Percentiles rank a stretch among this genome's conserved stretches.
These are phyloP conservation scores for Tricladium varicosporioides DNA, from an alignment of 2,329 filamentous ascomycete genomes.

Conservation along the genomic window DNA sequence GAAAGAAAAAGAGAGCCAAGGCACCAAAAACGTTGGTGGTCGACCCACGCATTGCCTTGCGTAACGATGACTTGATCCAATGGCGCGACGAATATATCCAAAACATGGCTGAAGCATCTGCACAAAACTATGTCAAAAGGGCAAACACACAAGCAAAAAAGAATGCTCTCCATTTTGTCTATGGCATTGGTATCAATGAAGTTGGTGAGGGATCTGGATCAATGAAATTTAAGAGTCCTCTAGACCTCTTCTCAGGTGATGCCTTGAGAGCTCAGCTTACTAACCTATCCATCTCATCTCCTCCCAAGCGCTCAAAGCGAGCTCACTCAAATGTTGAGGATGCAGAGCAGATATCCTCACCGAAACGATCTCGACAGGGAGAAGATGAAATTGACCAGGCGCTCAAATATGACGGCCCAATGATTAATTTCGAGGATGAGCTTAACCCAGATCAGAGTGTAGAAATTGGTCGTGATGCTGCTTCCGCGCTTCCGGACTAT, in stretches of 20 bases:
- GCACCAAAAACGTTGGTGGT: conserved; percentile 40
- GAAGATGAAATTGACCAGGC: conserved; percentile 38
- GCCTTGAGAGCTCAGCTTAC: conserved; percentile 43
- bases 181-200: conserved; percentile 53
- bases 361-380: conserved; percentile 37
- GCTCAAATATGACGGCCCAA: conserved; percentile 33
- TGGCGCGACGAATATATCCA: conserved; percentile 58
- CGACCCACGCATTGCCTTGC: conserved; percentile 51
- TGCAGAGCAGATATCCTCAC: conserved; percentile 25
- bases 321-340: conserved; percentile 5
- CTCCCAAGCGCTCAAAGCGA: conserved; percentile 19
- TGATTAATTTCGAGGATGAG: conserved; percentile 41
- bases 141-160: conserved; percentile 51
- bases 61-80: conserved; percentile 52
- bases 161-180: conserved; percentile 61
- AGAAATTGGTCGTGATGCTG: conserved; percentile 70
- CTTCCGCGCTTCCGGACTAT: conserved; percentile 64
- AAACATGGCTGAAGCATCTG: conserved; percentile 54
- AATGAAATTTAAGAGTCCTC: conserved; percentile 42
- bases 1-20: conserved; percentile 33
- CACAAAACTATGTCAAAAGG: conserved; percentile 43
- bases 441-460: conserved; percentile 39
- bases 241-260: conserved; percentile 58
- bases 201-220: conserved; percentile 47
- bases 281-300: conserved; percentile 7